Percentiles rank a stretch among this genome's conserved stretches.
These are phyloP conservation scores for Irpex rosettiformis DNA, from an alignment of 1,284 basidiomycete genomes.

Conservation along the genomic window DNA sequence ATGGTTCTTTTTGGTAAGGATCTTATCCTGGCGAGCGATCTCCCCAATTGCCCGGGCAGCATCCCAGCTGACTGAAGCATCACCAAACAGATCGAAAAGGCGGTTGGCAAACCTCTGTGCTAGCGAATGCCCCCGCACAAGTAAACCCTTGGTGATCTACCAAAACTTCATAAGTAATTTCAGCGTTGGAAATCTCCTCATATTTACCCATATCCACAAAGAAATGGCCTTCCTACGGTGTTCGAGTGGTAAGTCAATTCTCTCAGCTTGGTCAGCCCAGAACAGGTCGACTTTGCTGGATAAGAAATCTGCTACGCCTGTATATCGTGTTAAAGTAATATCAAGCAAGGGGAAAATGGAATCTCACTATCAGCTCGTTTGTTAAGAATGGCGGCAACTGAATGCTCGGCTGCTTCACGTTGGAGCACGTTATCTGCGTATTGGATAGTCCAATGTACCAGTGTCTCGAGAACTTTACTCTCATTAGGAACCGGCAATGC, in stretches of 20 bases:
- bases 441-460: conserved; percentile 59
- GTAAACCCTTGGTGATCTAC: conserved; percentile 76
- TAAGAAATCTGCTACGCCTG: conserved; percentile 28
- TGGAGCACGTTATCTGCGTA: conserved; percentile 53
- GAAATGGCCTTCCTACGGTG: conserved; percentile 52
- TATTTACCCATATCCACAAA: conserved; percentile 70
- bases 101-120: conserved; percentile 57
- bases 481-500: conserved; percentile 43
- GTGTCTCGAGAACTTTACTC: conserved; percentile 44
- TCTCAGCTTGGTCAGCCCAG: conserved; percentile 45
- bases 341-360: not conserved
- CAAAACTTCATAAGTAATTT: conserved; percentile 9
- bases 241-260: conserved; percentile 26
- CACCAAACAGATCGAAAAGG: conserved; percentile 67
- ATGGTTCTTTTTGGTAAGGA: conserved; percentile 77
- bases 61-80: conserved; percentile 56
- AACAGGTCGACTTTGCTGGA: conserved; percentile 34
- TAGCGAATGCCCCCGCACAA: conserved; percentile 66
- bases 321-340: not conserved
- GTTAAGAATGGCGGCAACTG: conserved; percentile 72
- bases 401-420: conserved; percentile 53
- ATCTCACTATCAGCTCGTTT: conserved; percentile 63
- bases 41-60: conserved; percentile 74
- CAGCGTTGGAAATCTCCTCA: not conserved
- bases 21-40: conserved; percentile 52